These are phyloP conservation scores for Drechslera avenae DNA, from an alignment of 2,329 filamentous ascomycete species.

Conservation along the genomic window DNA sequence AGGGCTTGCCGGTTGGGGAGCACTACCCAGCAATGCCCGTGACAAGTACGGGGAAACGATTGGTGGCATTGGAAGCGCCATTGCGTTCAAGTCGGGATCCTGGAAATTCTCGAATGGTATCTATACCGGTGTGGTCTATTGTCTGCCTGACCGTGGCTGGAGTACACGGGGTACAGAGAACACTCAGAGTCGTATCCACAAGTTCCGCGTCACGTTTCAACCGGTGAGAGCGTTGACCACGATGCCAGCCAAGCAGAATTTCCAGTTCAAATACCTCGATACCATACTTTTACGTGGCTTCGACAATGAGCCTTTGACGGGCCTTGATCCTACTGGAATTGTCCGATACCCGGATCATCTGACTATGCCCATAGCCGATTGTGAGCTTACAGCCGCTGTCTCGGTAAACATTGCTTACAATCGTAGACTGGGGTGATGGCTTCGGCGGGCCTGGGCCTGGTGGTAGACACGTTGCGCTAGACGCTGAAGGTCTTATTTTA, in stretches of 20 bases:
- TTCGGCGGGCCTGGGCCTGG: constrained; percentile 67
- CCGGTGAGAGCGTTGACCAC: constrained; percentile 59
- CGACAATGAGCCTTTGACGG: constrained; percentile 63
- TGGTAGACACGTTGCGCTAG: constrained; percentile 64
- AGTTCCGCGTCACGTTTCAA: constrained; percentile 66
- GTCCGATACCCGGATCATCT: constrained; percentile 64
- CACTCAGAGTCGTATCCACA: constrained; percentile 70
- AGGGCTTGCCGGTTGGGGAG: constrained; percentile 69
- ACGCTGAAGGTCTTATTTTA: constrained; percentile 70
- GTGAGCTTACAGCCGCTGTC: constrained; percentile 12
- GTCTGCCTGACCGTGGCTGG: constrained; percentile 72
- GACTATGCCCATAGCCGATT: constrained; percentile 66
- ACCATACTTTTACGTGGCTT: constrained; percentile 69
- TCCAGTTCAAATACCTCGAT: constrained; percentile 66
- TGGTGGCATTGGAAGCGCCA: constrained; percentile 68
- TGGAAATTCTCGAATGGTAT: constrained; percentile 58
- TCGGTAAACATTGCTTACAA: background rate
- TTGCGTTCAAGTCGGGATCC: constrained; percentile 64
- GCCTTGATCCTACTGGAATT: constrained; percentile 20
- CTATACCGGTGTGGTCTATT: constrained; percentile 68
- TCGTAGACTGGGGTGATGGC: constrained; percentile 63
- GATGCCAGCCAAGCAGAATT: constrained; percentile 63
- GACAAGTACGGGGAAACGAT: constrained; percentile 74
- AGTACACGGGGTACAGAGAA: constrained; percentile 73
- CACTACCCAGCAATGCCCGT: constrained; percentile 60